A percentile compares a stretch with the other conserved stretches of the same genome.
phyloP scores from a whole-genome alignment of 768 basidiomycete genomes.

The Cystobasidium onofrii region DNA sequence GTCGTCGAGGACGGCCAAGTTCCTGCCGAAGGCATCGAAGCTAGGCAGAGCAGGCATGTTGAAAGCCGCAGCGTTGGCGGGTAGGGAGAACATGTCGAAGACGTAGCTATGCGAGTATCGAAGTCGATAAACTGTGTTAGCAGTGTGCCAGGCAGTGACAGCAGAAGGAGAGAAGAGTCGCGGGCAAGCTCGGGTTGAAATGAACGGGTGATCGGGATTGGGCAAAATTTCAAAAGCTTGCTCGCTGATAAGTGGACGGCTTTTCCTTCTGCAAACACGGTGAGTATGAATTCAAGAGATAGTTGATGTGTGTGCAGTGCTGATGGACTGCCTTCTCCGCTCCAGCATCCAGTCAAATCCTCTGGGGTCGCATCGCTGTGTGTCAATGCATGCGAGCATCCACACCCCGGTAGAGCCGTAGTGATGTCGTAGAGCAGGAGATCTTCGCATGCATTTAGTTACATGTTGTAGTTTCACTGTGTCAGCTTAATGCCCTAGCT shows the following conservation, averaged over 20 bases:
- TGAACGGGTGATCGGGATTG: neutral
- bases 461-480: neutral
- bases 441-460: neutral
- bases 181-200: neutral
- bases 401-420: constrained; percentile 30
- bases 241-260: neutral
- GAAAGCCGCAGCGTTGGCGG: constrained; percentile 4
- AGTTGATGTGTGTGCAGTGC: neutral
- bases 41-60: constrained; percentile 10
- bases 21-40: neutral
- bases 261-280: neutral
- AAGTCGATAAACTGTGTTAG: no score
- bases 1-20: constrained; percentile 26
- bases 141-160: neutral
- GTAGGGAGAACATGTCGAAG: constrained; percentile 25
- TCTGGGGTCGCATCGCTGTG: constrained; percentile 1
- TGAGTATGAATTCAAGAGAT: neutral
- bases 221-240: neutral
- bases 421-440: neutral
- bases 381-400: neutral
- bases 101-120: no score
- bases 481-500: constrained; percentile 28
- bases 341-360: constrained; percentile 32
- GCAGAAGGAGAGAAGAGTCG: neutral
- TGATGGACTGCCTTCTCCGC: neutral